Evolutionary conservation across 2,329 filamentous ascomycete genomes (phyloP), one percentile per base, ranked within the genome.

Genomic region (Hypoxylon sp.): DNA sequence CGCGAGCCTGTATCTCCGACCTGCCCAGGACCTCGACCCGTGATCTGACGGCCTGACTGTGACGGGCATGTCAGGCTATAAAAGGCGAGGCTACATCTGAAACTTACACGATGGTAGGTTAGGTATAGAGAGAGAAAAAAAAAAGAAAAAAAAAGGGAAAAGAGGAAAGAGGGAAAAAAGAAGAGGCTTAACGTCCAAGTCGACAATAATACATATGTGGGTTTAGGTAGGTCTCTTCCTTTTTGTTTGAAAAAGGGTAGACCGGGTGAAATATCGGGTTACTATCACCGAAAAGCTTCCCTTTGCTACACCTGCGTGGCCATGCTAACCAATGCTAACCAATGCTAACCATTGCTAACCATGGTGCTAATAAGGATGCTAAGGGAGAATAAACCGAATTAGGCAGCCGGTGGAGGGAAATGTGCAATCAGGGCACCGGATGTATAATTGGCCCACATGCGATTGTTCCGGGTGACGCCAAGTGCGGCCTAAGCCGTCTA

Each of bases 1-100:
- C 11, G 68, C 68, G 26, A 67, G 70, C 51, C 70, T 70, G 39
- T 71, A 72, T 64, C 63, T 69, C 24, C 68, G 63, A 58, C 72
- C 72, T 60, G 68, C 69, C 70, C 70, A 74, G 64, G 66, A 69
- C 59, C 52, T 66, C 48, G 72, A 72, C 55, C 66, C 70, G 55
- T 74, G 64, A 67, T 70, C 66, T 50, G 72, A 72, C 44, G 72
- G 72, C 70, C 69, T 71, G 66, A 74, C 69, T 55, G 68, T 74
- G 51, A 71, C 65, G 68, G 72, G 72, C 72, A 74, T 74, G 57
- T 65, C 71, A 73, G 69, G 71, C 69, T 59, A 62, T 6, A 63
- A 59, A 54, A 47, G 42, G 63, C 59, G 42, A 35, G 35, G 63
- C 66, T 72, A 71, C 69, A 71, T 71, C 44, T 71, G 69, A 61